A percentile compares a stretch with the other conserved stretches of the same genome.
Evolutionary conservation across 1,284 basidiomycete genomes (phyloP).

Genomic region (Marasmius tenuissimus): DNA sequence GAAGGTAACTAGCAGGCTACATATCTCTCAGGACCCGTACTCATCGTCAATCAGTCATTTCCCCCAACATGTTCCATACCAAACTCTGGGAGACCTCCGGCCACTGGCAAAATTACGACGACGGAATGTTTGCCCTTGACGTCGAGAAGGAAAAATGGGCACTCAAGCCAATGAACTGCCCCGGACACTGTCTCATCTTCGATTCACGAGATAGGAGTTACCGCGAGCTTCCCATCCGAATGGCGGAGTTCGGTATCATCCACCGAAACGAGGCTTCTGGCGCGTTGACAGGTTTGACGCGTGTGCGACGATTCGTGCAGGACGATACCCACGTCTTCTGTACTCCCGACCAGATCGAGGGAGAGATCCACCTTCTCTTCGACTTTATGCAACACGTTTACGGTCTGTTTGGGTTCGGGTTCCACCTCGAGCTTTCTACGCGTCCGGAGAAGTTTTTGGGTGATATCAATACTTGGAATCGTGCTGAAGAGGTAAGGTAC

Average conservation of each 20-base stretch:
- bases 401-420: conserved; percentile 96
- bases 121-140: conserved; percentile 95
- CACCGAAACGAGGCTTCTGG: conserved; percentile 98
- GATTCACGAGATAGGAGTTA: conserved; percentile 93
- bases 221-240: conserved; percentile 93
- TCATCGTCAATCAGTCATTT: conserved; percentile 66
- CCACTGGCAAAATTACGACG: conserved; percentile 97
- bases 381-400: conserved; percentile 96
- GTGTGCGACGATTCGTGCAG: conserved; percentile 95
- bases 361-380: conserved; percentile 86
- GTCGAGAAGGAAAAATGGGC: conserved; percentile 96
- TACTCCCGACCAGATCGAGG: conserved; percentile 91
- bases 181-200: conserved; percentile 96
- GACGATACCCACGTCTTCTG: conserved; percentile 99
- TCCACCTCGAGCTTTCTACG: conserved; percentile 94
- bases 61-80: conserved; percentile 96
- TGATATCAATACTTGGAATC: conserved; percentile 86
- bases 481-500: conserved; percentile 72
- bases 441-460: conserved; percentile 96
- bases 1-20: conserved; percentile 51
- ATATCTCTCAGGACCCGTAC: not conserved
- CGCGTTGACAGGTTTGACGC: conserved; percentile 89
- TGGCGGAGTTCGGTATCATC: conserved; percentile 98
- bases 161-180: conserved; percentile 99
- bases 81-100: conserved; percentile 99